These are phyloP conservation scores for Phytophthora sp. DNA, from an alignment of 352 stramenopile species.

Conservation along the genomic window DNA sequence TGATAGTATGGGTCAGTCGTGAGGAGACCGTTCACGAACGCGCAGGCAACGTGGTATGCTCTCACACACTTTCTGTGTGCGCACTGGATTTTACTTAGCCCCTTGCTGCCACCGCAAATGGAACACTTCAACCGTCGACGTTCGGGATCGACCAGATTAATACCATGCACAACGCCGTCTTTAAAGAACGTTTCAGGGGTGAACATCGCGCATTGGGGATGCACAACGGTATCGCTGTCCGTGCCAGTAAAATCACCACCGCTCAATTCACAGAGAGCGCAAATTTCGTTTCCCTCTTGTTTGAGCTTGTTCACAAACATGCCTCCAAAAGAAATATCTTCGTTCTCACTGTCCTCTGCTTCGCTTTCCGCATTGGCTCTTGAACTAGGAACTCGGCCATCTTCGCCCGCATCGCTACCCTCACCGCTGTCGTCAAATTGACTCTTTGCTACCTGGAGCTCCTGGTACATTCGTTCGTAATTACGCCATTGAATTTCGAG, in stretches of 20 bases:
- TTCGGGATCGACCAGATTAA: slow-evolving; percentile 59
- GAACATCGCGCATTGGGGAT: slow-evolving; percentile 85
- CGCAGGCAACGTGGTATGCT: slow-evolving; percentile 76
- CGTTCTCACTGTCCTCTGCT: slow-evolving; percentile 45
- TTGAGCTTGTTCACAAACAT: slow-evolving; percentile 84
- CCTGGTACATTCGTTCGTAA: slow-evolving; percentile 77
- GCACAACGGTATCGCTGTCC: slow-evolving; percentile 61
- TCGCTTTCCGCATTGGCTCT: slow-evolving; percentile 20
- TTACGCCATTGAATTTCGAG: slow-evolving; percentile 60
- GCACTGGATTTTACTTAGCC: slow-evolving; percentile 87
- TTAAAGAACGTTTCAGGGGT: slow-evolving; percentile 87
- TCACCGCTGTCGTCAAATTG: slow-evolving; percentile 66
- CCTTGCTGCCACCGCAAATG: slow-evolving; percentile 66
- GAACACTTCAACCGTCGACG: slow-evolving; percentile 59
- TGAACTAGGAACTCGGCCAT: slow-evolving; percentile 11
- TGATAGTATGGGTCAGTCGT: slow-evolving; percentile 71
- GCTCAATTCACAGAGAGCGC: slow-evolving; percentile 73
- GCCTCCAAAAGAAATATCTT: slow-evolving; percentile 69
- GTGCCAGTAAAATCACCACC: slow-evolving; percentile 82
- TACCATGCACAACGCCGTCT: slow-evolving; percentile 64
- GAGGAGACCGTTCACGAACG: slow-evolving; percentile 73
- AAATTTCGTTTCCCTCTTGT: slow-evolving; percentile 72
- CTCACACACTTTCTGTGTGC: slow-evolving; percentile 64
- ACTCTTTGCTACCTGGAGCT: slow-evolving; percentile 46
- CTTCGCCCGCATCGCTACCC: slow-evolving; percentile 19